phyloP scores from a whole-genome alignment of 768 basidiomycete genomes.

The Lactarius sp. region DNA sequence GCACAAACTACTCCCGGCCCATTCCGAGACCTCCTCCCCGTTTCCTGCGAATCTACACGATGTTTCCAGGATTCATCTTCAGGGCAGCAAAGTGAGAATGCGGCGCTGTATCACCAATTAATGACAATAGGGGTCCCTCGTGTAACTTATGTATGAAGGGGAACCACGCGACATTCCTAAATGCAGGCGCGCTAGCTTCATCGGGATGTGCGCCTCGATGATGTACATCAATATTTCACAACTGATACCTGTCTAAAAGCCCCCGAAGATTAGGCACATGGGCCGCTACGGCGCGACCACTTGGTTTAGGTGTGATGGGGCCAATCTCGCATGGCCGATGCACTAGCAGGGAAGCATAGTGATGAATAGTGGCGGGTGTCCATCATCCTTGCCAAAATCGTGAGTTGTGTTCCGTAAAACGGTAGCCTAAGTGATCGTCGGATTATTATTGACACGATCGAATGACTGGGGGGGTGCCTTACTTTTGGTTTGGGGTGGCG shows the following conservation, averaged over 20 bases:
- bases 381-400: conserved; percentile 15
- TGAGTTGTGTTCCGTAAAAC: conserved; percentile 33
- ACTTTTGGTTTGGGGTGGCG: conserved; percentile 55
- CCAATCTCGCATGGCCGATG: background rate
- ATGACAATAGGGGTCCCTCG: too few species aligned
- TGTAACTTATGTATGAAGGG: too few species aligned
- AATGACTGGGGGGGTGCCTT: conserved; percentile 1
- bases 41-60: background rate
- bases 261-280: background rate
- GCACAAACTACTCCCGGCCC: background rate
- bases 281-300: background rate
- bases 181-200: too few species aligned
- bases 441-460: background rate
- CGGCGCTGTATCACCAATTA: background rate
- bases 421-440: conserved; percentile 30
- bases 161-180: too few species aligned
- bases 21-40: background rate
- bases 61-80: background rate
- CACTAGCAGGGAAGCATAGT: conserved; percentile 41
- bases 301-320: too few species aligned
- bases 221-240: too few species aligned
- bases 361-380: conserved; percentile 47
- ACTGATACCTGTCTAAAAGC: background rate
- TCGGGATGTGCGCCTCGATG: too few species aligned
- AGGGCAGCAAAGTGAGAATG: background rate